These are phyloP conservation scores for Dendrobium chrysotoxum DNA, from an alignment of 106 monocot genomes.

Conservation along the genomic window DNA sequence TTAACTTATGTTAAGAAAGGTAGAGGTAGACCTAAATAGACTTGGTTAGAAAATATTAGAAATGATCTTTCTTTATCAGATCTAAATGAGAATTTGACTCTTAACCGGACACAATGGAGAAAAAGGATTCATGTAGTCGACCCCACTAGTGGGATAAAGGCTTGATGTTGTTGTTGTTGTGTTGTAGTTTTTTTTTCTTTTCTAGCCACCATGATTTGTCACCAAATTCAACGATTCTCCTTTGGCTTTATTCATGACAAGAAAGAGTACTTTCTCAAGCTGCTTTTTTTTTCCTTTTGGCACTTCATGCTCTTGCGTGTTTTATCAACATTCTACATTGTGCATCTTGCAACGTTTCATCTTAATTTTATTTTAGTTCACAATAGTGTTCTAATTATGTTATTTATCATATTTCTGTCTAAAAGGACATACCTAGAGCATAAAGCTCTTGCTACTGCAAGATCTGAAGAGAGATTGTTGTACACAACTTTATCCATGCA, in stretches of 20 bases:
- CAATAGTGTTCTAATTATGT: neutral
- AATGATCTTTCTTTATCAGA: too few relatives aligned
- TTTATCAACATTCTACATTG: neutral
- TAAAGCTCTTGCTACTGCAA: too few relatives aligned
- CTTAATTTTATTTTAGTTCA: neutral
- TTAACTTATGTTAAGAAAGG: too few relatives aligned
- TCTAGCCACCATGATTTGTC: neutral
- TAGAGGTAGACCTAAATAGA: too few relatives aligned
- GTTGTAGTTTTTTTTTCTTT: neutral
- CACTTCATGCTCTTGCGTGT: neutral
- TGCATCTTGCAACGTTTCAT: neutral
- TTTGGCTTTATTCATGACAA: neutral
- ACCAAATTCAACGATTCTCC: neutral
- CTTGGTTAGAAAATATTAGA: too few relatives aligned
- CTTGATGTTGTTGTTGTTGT: too few relatives aligned
- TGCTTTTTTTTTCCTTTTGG: neutral
- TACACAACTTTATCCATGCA: neutral
- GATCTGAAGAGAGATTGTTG: too few relatives aligned
- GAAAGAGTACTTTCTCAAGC: neutral
- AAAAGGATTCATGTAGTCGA: too few relatives aligned
- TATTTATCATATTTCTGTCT: neutral
- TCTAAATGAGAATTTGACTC: too few relatives aligned
- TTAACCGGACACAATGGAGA: too few relatives aligned
- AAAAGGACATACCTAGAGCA: too few relatives aligned
- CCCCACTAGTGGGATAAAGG: too few relatives aligned